These are phyloP conservation scores for Excoecaria cochinchinensis DNA, from an alignment of 345 rosid species.

Conservation along the genomic window DNA sequence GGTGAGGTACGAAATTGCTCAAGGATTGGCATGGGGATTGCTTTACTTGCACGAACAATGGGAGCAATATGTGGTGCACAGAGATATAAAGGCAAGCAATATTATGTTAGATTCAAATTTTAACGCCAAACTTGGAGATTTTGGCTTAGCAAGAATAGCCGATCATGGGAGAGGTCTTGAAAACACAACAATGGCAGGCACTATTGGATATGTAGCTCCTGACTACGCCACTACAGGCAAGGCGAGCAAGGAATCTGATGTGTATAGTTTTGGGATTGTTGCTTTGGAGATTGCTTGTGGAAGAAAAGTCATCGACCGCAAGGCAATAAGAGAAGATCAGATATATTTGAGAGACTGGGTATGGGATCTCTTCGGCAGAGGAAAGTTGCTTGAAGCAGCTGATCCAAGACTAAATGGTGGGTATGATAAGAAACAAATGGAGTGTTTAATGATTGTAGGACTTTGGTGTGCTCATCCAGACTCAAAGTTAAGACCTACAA, in stretches of 20 bases:
- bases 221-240: constrained; percentile 17
- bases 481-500: background rate
- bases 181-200: constrained; percentile 18
- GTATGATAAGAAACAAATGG: background rate
- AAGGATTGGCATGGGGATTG: background rate
- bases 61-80: constrained; percentile 5
- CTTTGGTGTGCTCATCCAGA: constrained; percentile 8
- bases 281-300: constrained; percentile 27
- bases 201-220: constrained; percentile 26
- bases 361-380: background rate
- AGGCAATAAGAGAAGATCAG: background rate
- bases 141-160: constrained; percentile 23
- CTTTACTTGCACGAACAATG: background rate
- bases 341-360: background rate
- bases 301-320: background rate
- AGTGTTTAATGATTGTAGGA: background rate
- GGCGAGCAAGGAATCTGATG: constrained; percentile 32
- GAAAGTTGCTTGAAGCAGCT: constrained; percentile 1
- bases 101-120: constrained; percentile 10
- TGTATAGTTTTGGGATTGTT: constrained; percentile 37
- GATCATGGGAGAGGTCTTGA: constrained; percentile 24
- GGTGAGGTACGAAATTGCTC: background rate
- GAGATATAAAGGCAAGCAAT: constrained; percentile 9
- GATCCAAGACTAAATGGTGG: background rate
- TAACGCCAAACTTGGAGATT: constrained; percentile 1